Evolutionary conservation across 2,329 filamentous ascomycete species (phyloP).

Genomic region (Saccharata proteae): DNA sequence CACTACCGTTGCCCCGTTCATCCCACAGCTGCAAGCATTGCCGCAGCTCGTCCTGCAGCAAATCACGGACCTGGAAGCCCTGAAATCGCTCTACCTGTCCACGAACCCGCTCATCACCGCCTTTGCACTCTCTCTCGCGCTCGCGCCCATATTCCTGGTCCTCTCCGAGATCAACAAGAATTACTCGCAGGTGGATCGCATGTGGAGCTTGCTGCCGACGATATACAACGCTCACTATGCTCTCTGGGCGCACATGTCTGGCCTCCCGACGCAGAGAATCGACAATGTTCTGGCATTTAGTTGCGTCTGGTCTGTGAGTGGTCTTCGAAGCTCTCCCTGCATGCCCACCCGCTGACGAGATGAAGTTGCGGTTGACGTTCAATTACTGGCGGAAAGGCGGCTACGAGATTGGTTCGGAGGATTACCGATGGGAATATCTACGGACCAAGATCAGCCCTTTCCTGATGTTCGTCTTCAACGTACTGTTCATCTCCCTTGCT

Average conservation of each 20-base stretch:
- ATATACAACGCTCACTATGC: constrained; percentile 77
- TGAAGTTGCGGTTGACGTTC: constrained; percentile 70
- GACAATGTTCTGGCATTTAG: constrained; percentile 62
- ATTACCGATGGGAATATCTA: constrained; percentile 84
- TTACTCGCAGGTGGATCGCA: constrained; percentile 90
- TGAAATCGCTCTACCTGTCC: constrained; percentile 61
- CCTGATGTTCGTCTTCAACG: constrained; percentile 73
- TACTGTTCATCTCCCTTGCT: constrained; percentile 74
- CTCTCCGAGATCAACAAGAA: constrained; percentile 80
- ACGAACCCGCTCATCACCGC: constrained; percentile 79
- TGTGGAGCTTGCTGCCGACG: constrained; percentile 83
- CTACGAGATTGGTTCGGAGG: constrained; percentile 78
- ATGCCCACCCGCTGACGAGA: background rate
- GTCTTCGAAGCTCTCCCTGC: no score
- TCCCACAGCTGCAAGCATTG: constrained; percentile 48
- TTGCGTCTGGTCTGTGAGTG: constrained; percentile 64
- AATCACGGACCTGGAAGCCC: constrained; percentile 45
- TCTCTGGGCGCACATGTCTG: constrained; percentile 67
- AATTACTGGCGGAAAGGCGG: constrained; percentile 97
- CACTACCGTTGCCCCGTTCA: constrained; percentile 63
- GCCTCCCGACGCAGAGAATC: constrained; percentile 56
- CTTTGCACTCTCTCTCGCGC: constrained; percentile 56
- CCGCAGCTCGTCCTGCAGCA: constrained; percentile 39
- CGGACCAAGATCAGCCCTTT: constrained; percentile 50
- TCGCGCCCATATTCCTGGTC: constrained; percentile 62